Percentiles rank a stretch among this genome's conserved stretches.
Conservation (phyloP, 176 grass and related monocot species). For the Puya raimondii region DNA sequence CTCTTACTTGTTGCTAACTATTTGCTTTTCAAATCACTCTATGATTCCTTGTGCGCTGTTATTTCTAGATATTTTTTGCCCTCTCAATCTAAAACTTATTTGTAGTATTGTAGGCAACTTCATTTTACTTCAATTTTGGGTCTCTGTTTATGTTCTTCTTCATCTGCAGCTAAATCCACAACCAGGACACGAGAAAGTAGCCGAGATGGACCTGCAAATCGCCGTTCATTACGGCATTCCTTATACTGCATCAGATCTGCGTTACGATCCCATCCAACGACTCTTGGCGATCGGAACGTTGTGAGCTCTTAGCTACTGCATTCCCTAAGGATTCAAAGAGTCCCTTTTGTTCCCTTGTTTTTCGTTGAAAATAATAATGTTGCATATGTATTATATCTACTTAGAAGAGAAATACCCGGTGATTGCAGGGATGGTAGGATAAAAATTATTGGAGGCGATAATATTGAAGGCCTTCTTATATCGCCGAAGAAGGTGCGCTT, state of each 20-base stretch:
- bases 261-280: slow-evolving; percentile 79
- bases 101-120: background rate
- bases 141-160: slow-evolving; percentile 3
- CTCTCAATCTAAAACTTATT: slow-evolving; percentile 2
- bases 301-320: slow-evolving; percentile 29
- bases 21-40: background rate
- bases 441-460: slow-evolving; percentile 83
- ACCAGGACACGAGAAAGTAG: slow-evolving; percentile 1
- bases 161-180: slow-evolving; percentile 1
- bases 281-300: slow-evolving; percentile 82
- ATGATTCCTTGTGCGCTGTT: background rate
- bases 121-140: slow-evolving; percentile 2
- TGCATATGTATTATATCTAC: background rate
- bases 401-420: background rate
- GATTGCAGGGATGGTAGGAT: slow-evolving; percentile 83
- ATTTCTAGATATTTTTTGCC: background rate
- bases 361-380: background rate
- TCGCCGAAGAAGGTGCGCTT: slow-evolving; percentile 71
- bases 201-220: slow-evolving; percentile 54
- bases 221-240: slow-evolving; percentile 68
- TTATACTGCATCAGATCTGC: slow-evolving; percentile 63
- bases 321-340: background rate
- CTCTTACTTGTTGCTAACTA: too few species aligned
- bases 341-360: background rate
- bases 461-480: slow-evolving; percentile 77